Base-by-base conservation (phyloP, 768 basidiomycete species). In the Podaxis sp. region DNA sequence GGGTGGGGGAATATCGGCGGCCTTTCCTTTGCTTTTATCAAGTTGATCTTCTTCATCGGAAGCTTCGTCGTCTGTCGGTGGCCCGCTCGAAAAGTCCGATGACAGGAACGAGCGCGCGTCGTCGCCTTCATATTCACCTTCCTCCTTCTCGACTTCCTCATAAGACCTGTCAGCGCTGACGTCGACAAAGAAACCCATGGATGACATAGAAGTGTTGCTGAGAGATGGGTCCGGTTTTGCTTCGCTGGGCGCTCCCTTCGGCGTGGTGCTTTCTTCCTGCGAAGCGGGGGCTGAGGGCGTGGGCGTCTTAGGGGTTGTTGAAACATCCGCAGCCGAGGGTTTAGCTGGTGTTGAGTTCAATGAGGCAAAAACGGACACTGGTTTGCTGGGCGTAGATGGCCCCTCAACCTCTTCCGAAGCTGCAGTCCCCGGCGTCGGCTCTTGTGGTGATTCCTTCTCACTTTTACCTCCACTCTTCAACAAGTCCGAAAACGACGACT, bases 401-500 rank as follows among this genome's bases (percentile, higher is more conserved):
- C 17, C 53, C 26, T 51, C 58, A n/a, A 36, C 51, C 11, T 38
- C 54, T 22, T 57, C 62, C 3, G 48, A 11, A 9, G 57, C 56
- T 44, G 42, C 17, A 19, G 53, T 55, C 19, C 42, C 49, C 51
- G 57, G 54, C 33, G 59, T 61, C 1, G 64, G 48, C 24, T 70
- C 71, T 9, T 69, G 64, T 6, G 71, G 65, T 38, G 71, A 64
- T 38, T 68, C 75, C 59, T 71, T 68, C 26, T 63, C 52, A 22
- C 73, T 70, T 19, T 69, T 69, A 51, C 73, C 76, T 49, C 68
- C 76, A 15, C 66, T 71, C 69, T 85, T 82, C 62, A 90, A 73
- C 52, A 91, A 68, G 30, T 90, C 86, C n/a, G 73, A 65, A 52
- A 75, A 93, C 0, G 89, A 84, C 66, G 81, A 83, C 39, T 76